These are phyloP conservation scores for Castanea mollissima DNA, from an alignment of 306 rosid genomes.

Conservation along the genomic window DNA sequence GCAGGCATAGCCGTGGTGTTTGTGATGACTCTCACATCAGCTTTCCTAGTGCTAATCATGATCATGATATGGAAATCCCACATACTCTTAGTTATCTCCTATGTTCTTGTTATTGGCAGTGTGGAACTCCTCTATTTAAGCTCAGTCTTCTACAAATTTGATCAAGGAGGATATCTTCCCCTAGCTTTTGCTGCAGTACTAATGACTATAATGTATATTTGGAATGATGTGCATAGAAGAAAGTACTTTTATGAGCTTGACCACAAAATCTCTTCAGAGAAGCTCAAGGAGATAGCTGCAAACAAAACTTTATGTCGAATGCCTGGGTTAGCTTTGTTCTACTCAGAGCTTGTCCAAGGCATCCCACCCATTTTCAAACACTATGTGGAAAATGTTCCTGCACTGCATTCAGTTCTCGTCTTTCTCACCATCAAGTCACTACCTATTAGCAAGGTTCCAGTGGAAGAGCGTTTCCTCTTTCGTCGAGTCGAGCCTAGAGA, in stretches of 20 bases:
- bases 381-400: slow-evolving; percentile 35
- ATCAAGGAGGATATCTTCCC: slow-evolving; percentile 46
- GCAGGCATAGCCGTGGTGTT: slow-evolving; percentile 46
- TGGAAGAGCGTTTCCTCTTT: slow-evolving; percentile 33
- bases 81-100: slow-evolving; percentile 19
- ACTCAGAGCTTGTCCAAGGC: slow-evolving; percentile 42
- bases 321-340: slow-evolving; percentile 36
- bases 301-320: background rate
- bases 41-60: slow-evolving; percentile 33
- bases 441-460: slow-evolving; percentile 30
- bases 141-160: slow-evolving; percentile 41
- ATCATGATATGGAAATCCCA: slow-evolving; percentile 41
- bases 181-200: slow-evolving; percentile 29
- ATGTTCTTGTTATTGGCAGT: slow-evolving; percentile 22
- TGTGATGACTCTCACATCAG: slow-evolving; percentile 37
- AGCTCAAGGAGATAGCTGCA: slow-evolving; percentile 8
- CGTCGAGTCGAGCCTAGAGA: slow-evolving; percentile 24
- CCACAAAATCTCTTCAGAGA: slow-evolving; percentile 22
- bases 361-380: slow-evolving; percentile 46
- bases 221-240: slow-evolving; percentile 38
- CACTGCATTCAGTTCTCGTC: slow-evolving; percentile 31
- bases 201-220: slow-evolving; percentile 32
- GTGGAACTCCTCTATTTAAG: slow-evolving; percentile 39
- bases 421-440: slow-evolving; percentile 31
- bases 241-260: slow-evolving; percentile 39